Evolutionary conservation across 352 stramenopile genomes (phyloP).

Genomic region (Phytophthora macrochlamydospora): DNA sequence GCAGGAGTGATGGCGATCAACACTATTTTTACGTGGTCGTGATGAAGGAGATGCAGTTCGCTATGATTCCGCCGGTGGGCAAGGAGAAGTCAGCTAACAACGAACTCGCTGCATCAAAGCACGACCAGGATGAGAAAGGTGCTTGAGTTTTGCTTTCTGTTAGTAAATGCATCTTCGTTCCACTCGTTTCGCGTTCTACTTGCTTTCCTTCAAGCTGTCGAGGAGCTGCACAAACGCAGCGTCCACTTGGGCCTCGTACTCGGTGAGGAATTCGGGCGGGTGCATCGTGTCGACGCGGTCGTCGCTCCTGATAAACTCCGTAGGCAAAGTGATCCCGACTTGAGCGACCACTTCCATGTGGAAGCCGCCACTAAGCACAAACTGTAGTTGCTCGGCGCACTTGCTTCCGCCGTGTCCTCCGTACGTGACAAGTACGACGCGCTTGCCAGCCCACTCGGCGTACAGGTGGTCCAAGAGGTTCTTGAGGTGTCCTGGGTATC

Average conservation of each 20-base stretch:
- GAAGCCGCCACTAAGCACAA: conserved; percentile 18
- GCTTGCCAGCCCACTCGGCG: conserved; percentile 27
- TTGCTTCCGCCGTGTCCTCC: conserved; percentile 27
- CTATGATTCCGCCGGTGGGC: conserved; percentile 24
- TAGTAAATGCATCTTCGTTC: background rate
- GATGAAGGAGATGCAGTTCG: conserved; percentile 47
- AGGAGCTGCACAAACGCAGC: conserved; percentile 21
- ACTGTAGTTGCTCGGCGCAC: conserved; percentile 24
- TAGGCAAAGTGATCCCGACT: conserved; percentile 20
- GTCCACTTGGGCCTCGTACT: conserved; percentile 28
- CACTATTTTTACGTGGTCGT: conserved; percentile 28
- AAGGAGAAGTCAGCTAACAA: conserved; percentile 5
- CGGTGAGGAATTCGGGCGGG: conserved; percentile 16
- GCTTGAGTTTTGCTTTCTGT: background rate
- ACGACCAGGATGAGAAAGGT: background rate
- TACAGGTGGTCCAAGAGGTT: conserved; percentile 33
- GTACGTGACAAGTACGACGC: conserved; percentile 27
- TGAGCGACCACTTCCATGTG: conserved; percentile 29
- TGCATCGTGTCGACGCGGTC: conserved; percentile 12
- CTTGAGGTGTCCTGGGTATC: conserved; percentile 30
- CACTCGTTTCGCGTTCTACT: background rate
- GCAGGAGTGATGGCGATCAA: conserved; percentile 40
- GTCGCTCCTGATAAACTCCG: conserved; percentile 24
- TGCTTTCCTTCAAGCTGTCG: conserved; percentile 5
- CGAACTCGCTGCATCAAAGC: conserved; percentile 7